Evolutionary conservation across 768 basidiomycete genomes (phyloP).

Genomic region (Coprinopsis cinerea): DNA sequence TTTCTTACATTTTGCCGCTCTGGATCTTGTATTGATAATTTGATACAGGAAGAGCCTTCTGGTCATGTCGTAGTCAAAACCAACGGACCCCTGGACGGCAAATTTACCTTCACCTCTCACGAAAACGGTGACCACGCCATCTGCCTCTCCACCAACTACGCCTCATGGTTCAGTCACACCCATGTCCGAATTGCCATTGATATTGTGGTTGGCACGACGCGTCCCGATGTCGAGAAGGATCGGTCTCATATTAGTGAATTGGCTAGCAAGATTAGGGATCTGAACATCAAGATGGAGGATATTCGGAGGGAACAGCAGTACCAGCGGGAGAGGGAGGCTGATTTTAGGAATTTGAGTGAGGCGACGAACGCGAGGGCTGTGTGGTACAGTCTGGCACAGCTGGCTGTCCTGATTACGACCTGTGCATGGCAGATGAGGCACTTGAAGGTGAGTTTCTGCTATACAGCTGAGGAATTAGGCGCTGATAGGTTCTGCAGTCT

Average conservation of each 20-base stretch:
- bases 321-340: constrained; percentile 90
- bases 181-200: constrained; percentile 96
- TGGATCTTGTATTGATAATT: constrained; percentile 1
- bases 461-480: not conserved
- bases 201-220: constrained; percentile 84
- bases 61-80: constrained; percentile 82
- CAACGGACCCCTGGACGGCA: constrained; percentile 83
- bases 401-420: constrained; percentile 74
- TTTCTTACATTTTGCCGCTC: not conserved
- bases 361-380: constrained; percentile 86
- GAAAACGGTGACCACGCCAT: constrained; percentile 96
- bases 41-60: constrained; percentile 73
- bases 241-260: constrained; percentile 79
- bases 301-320: constrained; percentile 95
- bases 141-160: constrained; percentile 90
- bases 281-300: constrained; percentile 91
- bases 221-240: constrained; percentile 83
- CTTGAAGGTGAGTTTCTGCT: constrained; percentile 57
- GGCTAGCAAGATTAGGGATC: constrained; percentile 78
- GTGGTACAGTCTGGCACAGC: constrained; percentile 91
- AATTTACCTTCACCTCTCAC: constrained; percentile 97
- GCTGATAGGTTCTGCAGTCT: constrained; percentile 35
- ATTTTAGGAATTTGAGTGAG: constrained; percentile 87
- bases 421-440: constrained; percentile 93
- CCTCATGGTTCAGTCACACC: constrained; percentile 78